Evolutionary conservation across 345 rosid genomes (phyloP).

Genomic region (Theobroma cacao): DNA sequence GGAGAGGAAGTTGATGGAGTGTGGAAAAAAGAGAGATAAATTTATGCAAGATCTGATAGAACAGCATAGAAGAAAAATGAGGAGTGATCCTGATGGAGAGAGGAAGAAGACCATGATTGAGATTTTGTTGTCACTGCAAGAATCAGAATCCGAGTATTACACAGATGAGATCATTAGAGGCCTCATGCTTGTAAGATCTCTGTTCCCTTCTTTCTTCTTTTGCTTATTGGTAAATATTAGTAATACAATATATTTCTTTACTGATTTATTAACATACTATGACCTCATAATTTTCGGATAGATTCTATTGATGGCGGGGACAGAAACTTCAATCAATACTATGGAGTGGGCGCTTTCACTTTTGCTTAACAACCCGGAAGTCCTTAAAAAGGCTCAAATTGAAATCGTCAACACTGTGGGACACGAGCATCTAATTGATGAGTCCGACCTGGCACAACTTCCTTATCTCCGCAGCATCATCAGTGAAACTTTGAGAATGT

Average conservation of each 20-base stretch:
- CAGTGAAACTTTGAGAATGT: slow-evolving; percentile 33
- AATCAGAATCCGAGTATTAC: slow-evolving; percentile 40
- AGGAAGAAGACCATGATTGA: slow-evolving; percentile 48
- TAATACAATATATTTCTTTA: background rate
- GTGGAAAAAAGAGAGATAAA: slow-evolving; percentile 31
- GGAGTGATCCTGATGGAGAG: background rate
- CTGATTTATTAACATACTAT: background rate
- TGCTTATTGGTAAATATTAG: background rate
- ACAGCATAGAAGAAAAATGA: slow-evolving; percentile 31
- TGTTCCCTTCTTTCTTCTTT: background rate
- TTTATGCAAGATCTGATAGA: slow-evolving; percentile 54
- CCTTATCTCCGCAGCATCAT: slow-evolving; percentile 33
- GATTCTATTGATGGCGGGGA: slow-evolving; percentile 25
- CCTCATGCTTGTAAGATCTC: slow-evolving; percentile 35
- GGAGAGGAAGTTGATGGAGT: slow-evolving; percentile 28
- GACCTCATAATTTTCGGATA: background rate
- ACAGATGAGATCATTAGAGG: slow-evolving; percentile 51
- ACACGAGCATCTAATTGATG: slow-evolving; percentile 22
- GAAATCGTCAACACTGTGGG: slow-evolving; percentile 27
- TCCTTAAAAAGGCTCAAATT: slow-evolving; percentile 22
- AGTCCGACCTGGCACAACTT: slow-evolving; percentile 28
- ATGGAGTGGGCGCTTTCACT: slow-evolving; percentile 47
- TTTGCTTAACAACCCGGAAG: slow-evolving; percentile 35
- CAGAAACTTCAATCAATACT: slow-evolving; percentile 29
- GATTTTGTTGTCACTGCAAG: slow-evolving; percentile 42